A percentile compares a stretch with the other conserved stretches of the same genome.
phyloP scores from a whole-genome alignment of 176 grass and related monocot genomes.

The Cenchrus fungigraminus region DNA sequence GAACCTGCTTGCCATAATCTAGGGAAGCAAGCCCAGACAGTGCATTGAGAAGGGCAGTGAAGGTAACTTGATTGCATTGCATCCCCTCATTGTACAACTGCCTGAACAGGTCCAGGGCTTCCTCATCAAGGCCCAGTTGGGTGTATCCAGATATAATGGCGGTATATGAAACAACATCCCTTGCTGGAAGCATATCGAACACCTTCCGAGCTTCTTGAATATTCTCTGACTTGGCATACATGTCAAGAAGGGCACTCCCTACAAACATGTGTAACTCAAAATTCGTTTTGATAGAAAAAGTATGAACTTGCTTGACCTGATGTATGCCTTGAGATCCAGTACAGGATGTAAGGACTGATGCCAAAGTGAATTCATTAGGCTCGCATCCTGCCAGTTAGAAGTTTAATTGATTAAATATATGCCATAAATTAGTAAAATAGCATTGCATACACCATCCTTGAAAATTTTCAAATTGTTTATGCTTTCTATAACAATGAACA shows the following conservation, averaged over 20 bases:
- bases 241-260: slow-evolving; percentile 75
- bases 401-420: slow-evolving; percentile 30
- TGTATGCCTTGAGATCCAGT: slow-evolving; percentile 38
- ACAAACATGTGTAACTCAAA: slow-evolving; percentile 72
- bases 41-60: slow-evolving; percentile 65
- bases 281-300: slow-evolving; percentile 61
- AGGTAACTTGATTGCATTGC: slow-evolving; percentile 78
- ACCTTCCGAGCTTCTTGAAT: slow-evolving; percentile 67
- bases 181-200: slow-evolving; percentile 65
- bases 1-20: slow-evolving; percentile 78
- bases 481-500: background rate
- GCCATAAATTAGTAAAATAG: slow-evolving; percentile 24
- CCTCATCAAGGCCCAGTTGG: slow-evolving; percentile 65
- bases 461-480: slow-evolving; percentile 13
- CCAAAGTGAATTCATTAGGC: slow-evolving; percentile 74
- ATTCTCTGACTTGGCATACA: slow-evolving; percentile 66
- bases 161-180: slow-evolving; percentile 72
- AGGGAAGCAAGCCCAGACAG: slow-evolving; percentile 67
- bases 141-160: slow-evolving; percentile 75
- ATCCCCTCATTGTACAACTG: slow-evolving; percentile 64
- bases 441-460: slow-evolving; percentile 23
- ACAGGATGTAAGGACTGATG: slow-evolving; percentile 62
- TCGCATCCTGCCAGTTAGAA: slow-evolving; percentile 55
- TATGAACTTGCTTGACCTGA: slow-evolving; percentile 64
- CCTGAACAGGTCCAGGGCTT: slow-evolving; percentile 73